Evolutionary conservation across 78 protist genomes (phyloP).

Genomic region (Mastigamoeba balamuthi): DNA sequence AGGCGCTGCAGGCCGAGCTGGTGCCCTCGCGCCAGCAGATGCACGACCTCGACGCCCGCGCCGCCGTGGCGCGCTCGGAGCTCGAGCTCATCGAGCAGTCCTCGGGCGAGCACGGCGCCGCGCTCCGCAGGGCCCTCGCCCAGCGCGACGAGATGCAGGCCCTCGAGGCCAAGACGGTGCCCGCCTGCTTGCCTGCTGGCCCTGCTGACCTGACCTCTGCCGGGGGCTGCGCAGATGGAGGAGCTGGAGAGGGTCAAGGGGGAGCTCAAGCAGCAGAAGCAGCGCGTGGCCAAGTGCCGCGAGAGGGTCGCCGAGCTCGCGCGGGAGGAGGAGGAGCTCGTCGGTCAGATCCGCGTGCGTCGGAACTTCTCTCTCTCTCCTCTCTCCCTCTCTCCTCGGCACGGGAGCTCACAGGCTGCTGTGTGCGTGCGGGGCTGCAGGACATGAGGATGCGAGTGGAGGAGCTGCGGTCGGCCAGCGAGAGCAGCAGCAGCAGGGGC

Average conservation of each 20-base stretch:
- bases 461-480: conserved; percentile 1
- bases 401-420: neutral
- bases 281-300: conserved; percentile 3
- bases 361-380: neutral
- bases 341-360: neutral
- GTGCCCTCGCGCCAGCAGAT: conserved; percentile 33
- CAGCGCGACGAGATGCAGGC: neutral
- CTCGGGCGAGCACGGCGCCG: too few relatives aligned
- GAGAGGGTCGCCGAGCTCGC: conserved; percentile 18
- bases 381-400: neutral
- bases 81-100: conserved; percentile 10
- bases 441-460: neutral
- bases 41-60: conserved; percentile 3
- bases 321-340: neutral
- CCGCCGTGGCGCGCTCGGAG: conserved; percentile 40
- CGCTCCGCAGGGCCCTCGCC: conserved; percentile 9
- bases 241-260: conserved; percentile 14
- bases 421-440: neutral
- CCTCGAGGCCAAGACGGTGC: neutral
- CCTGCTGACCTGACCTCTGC: too few relatives aligned
- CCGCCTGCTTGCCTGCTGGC: neutral
- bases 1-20: conserved; percentile 53
- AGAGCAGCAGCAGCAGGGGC: neutral
- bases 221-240: neutral
- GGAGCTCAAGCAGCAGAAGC: neutral